Base-by-base conservation (phyloP, 2,329 filamentous ascomycete genomes). In the Neofusicoccum kwambonambiense region DNA sequence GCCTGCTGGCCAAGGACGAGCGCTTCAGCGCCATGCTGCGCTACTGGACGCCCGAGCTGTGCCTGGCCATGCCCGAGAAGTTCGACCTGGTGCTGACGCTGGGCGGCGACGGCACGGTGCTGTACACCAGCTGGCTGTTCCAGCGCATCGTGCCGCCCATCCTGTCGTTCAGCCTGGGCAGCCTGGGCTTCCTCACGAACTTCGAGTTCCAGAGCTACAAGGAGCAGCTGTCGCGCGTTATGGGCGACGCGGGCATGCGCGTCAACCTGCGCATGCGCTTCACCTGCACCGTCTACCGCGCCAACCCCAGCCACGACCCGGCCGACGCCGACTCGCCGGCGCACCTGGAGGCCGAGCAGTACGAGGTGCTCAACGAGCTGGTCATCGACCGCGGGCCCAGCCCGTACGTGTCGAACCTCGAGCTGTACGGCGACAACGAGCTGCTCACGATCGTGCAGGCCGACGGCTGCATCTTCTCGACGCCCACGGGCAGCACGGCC, bases 211-310 rank as follows among this genome's bases (percentile, higher is more conserved):
- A 92, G 67, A 86, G 89, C 70, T 97, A 97, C 82, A 93, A 92
- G 78, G 84, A 90, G 66, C 91, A 96, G 73, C 85, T 99, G 39
- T 90, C 92, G 78, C 89, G 88, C 62, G 87, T 98, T 70, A 96
- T 99, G 93, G 93, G 93, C 67, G 92, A 96, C 65, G 87, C 90
- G 1, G 95, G 95, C 64, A 98, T 99, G 94, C 90, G 94, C 62
- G 94, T 98, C 67, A 98, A 97, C 74, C 83, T 99, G 70, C 92
- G 95, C 70, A 99, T 99, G 95, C 91, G 95, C 67, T 99, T 99
- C 78, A 99, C 95, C 15, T 98, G 94, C 80, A 98, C 95, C 0
- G 93, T 99, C 8, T 97, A 94, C 81, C 90, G 94, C 50, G 85
- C 89, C 69, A 73, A 76, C 64, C 74, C 76, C 57, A 71, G 75